Base-by-base conservation (phyloP, 2,329 filamentous ascomycete species). In the Colletotrichum caudatum region DNA sequence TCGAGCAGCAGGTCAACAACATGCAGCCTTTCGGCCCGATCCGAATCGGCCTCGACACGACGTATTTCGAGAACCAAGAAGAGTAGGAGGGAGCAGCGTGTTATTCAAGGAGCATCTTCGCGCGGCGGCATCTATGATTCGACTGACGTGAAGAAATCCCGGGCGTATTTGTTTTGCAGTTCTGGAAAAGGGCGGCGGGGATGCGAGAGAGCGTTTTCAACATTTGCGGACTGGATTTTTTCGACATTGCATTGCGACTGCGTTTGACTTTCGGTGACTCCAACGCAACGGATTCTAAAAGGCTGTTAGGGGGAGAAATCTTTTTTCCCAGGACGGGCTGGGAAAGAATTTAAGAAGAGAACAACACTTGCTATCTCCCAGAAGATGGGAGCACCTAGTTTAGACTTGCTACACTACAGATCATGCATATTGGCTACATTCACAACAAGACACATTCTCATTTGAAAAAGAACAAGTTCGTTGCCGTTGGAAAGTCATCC, bases 1-100 rank as follows among this genome's bases (percentile, higher is more conserved):
- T 95, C 6, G 81, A 87, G 73, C 94, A 97, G 80, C 82, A 86
- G 3, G 80, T 80, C 37, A 77, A 79, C 33, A 74, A 76, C 7
- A 68, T 80, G 41, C 64, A 79, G 62, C 80, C 84, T 2, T 88
- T 87, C 75, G 87, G 86, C 0, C 74, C 74, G 0, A 87, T 89
- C 71, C 82, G 79, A 63, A 75, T 88, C 35, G 86, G 86, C 18
- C 57, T 65, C 29, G 73, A 71, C 23, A 62, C 64, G 66, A 60
- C 54, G 46, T 62, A 59, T 26, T 39, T 59, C 6, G 20, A 56
- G 23, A 23, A n/a, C 29, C 53, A 18, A 9, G 44, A 44, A 37
- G 41, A 59, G 29, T 44, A 41, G 35, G 16, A 57, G 23, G 2
- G 35, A 53, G 26, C 11, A 33, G 20, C 48, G 56, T n/a, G 46